phyloP scores from a whole-genome alignment of 2,329 filamentous ascomycete genomes.

The Fusarium concolor region DNA sequence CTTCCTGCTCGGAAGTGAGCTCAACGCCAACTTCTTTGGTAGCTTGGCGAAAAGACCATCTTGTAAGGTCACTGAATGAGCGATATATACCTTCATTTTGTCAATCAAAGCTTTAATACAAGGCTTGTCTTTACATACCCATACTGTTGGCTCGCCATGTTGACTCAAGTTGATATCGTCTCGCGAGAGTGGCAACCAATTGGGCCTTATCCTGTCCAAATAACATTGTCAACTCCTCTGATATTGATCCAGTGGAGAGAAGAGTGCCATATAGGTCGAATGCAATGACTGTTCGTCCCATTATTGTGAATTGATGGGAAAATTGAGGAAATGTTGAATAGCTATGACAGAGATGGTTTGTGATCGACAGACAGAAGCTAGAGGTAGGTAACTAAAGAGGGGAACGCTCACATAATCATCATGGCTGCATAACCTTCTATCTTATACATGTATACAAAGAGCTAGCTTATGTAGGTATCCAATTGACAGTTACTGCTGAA shows the following conservation, averaged over 20 bases:
- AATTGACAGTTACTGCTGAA: not conserved
- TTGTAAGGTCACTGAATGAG: slow-evolving; percentile 71
- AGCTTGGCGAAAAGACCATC: slow-evolving; percentile 71
- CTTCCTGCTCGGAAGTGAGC: slow-evolving; percentile 57
- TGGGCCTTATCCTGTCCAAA: slow-evolving; percentile 69
- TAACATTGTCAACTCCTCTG: slow-evolving; percentile 65
- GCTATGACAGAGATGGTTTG: not conserved
- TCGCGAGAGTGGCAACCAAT: slow-evolving; percentile 70
- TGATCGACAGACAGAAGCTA: not conserved
- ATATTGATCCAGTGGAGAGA: slow-evolving; percentile 77
- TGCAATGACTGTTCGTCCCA: slow-evolving; percentile 64
- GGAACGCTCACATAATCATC: slow-evolving; percentile 6
- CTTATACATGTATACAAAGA: not conserved
- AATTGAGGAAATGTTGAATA: not conserved
- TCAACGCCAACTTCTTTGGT: slow-evolving; percentile 66
- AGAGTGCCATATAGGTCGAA: slow-evolving; percentile 83
- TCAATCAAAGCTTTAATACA: not conserved
- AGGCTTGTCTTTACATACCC: slow-evolving; percentile 60
- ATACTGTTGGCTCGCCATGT: slow-evolving; percentile 82
- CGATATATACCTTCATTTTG: slow-evolving; percentile 57
- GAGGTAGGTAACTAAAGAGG: not conserved
- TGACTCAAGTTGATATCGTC: slow-evolving; percentile 80
- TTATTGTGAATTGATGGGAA: not conserved
- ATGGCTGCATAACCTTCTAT: not conserved
- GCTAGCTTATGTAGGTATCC: not conserved